These are phyloP conservation scores for Cordyceps tenuipes DNA, from an alignment of 2,329 filamentous ascomycete genomes.

Conservation along the genomic window DNA sequence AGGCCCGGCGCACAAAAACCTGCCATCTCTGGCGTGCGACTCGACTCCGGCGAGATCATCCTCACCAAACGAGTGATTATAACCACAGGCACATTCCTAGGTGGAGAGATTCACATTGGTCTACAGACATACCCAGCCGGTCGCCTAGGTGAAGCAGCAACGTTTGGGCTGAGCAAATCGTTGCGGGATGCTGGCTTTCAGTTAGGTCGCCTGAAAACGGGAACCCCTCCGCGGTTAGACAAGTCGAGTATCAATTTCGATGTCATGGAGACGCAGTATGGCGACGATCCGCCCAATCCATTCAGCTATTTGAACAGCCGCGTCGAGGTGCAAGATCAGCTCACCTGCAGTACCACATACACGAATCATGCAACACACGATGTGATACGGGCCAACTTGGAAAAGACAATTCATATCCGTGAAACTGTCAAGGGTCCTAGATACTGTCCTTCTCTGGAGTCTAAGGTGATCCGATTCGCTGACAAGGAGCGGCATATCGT, in stretches of 20 bases:
- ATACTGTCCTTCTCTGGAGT: slow-evolving; percentile 92
- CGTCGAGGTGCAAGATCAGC: slow-evolving; percentile 72
- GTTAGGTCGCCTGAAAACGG: slow-evolving; percentile 86
- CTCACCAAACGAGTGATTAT: slow-evolving; percentile 78
- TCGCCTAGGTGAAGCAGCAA: slow-evolving; percentile 88
- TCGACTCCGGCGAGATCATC: slow-evolving; percentile 82
- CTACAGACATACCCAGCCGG: slow-evolving; percentile 78
- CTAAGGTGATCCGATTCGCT: slow-evolving; percentile 82
- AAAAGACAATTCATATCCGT: slow-evolving; percentile 92
- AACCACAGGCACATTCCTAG: slow-evolving; percentile 90
- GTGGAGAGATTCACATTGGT: slow-evolving; percentile 94
- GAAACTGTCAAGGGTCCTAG: slow-evolving; percentile 90
- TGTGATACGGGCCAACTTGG: slow-evolving; percentile 79
- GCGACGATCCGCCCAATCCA: slow-evolving; percentile 77
- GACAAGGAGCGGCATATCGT: slow-evolving; percentile 78
- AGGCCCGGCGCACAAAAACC: slow-evolving; percentile 43
- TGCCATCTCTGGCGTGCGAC: slow-evolving; percentile 72
- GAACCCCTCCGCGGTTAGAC: slow-evolving; percentile 83
- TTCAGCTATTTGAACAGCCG: slow-evolving; percentile 83
- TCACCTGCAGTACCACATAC: slow-evolving; percentile 79
- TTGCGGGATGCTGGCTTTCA: slow-evolving; percentile 81
- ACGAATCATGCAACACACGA: slow-evolving; percentile 79
- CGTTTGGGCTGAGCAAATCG: slow-evolving; percentile 86
- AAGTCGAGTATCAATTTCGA: slow-evolving; percentile 73
- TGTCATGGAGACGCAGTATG: slow-evolving; percentile 61